Conservation (phyloP, 441 rosid species). For the Euphorbia celastroides region DNA sequence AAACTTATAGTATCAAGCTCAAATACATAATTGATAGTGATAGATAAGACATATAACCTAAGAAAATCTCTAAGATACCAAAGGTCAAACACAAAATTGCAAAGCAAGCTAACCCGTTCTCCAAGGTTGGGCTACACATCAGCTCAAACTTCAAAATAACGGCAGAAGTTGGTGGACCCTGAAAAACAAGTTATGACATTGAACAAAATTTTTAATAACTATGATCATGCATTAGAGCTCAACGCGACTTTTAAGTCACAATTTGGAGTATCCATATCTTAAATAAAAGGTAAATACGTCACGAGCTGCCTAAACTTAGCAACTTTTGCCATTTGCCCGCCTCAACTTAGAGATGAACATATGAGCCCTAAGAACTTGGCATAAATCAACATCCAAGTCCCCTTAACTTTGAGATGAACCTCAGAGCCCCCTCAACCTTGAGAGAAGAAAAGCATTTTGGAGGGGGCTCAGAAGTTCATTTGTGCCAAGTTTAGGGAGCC, state of each 20-base stretch:
- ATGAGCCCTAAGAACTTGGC: no score
- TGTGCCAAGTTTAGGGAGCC: no score
- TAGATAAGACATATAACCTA: not conserved
- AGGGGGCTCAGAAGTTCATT: no score
- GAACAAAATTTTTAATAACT: not conserved
- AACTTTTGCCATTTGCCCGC: no score
- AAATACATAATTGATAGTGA: not conserved
- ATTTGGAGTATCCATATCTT: no score
- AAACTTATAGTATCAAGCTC: not conserved
- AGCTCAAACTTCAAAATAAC: constrained; percentile 86
- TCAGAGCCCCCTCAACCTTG: no score
- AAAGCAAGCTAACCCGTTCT: constrained; percentile 37
- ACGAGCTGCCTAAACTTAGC: no score
- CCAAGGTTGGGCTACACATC: constrained; percentile 49
- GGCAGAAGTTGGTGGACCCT: constrained; percentile 65
- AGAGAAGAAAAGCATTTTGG: no score
- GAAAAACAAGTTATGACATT: constrained; percentile 17
- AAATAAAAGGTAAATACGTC: no score
- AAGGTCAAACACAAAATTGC: constrained; percentile 13
- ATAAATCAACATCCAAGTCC: no score
- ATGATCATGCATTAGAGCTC: not conserved
- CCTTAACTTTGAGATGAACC: no score
- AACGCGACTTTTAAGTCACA: not conserved
- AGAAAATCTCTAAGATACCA: not conserved
- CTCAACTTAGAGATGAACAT: no score